Evolutionary conservation across 768 basidiomycete genomes (phyloP).

Genomic region (Tricholoma sp.): DNA sequence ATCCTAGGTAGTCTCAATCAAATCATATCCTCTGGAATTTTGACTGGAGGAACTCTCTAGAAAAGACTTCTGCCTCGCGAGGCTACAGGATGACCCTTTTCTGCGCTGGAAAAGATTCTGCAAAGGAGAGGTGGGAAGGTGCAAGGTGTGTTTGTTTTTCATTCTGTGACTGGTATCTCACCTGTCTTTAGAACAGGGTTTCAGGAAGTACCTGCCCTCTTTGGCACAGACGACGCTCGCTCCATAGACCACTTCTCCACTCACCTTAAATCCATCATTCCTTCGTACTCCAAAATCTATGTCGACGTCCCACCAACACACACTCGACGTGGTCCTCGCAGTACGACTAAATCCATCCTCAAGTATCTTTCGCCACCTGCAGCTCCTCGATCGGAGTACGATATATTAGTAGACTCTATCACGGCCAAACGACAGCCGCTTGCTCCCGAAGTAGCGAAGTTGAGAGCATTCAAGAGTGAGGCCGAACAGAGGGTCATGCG

Average conservation of each 20-base stretch:
- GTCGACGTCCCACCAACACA: conserved; percentile 40
- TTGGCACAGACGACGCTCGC: conserved; percentile 73
- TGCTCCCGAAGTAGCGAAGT: conserved; percentile 60
- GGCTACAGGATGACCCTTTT: conserved; percentile 90
- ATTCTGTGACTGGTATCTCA: not conserved
- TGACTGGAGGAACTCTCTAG: conserved; percentile 27
- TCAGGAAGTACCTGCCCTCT: conserved; percentile 57
- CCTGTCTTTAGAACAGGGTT: conserved; percentile 49
- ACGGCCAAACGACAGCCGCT: conserved; percentile 47
- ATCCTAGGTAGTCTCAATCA: conserved; percentile 55
- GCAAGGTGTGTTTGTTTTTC: conserved; percentile 41
- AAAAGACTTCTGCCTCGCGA: conserved; percentile 62
- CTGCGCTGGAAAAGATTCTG: conserved; percentile 64
- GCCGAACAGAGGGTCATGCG: conserved; percentile 80
- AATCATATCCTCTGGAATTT: not conserved
- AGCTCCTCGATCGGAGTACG: conserved; percentile 39
- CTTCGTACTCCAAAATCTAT: conserved; percentile 45
- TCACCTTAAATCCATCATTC: conserved; percentile 52
- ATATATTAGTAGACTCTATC: conserved; percentile 51
- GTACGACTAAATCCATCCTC: conserved; percentile 49
- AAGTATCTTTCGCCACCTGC: conserved; percentile 38
- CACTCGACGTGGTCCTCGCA: conserved; percentile 30
- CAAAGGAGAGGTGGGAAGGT: conserved; percentile 91
- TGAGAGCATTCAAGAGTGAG: conserved; percentile 76
- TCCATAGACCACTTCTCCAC: conserved; percentile 51